phyloP scores from a whole-genome alignment of 2,329 filamentous ascomycete genomes.

The Colletotrichum magnum region DNA sequence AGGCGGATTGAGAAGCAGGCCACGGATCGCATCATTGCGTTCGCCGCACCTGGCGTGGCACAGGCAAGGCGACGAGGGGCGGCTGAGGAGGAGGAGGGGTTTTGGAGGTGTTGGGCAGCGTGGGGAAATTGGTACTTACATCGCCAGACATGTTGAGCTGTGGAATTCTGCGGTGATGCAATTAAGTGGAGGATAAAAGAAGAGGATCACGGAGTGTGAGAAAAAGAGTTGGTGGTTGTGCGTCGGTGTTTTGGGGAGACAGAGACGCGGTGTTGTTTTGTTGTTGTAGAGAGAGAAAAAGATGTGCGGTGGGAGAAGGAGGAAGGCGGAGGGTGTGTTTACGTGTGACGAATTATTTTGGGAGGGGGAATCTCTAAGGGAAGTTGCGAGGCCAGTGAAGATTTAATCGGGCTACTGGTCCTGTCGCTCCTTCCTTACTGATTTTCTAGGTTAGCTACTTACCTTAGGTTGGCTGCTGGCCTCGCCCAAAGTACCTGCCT shows the following conservation, averaged over 20 bases:
- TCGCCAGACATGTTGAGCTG: slow-evolving; percentile 42
- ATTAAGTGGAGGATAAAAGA: slow-evolving; percentile 28
- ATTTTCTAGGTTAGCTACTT: slow-evolving; percentile 12
- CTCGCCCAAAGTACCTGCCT: background rate
- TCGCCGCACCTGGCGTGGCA: slow-evolving; percentile 13
- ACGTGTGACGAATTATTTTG: slow-evolving; percentile 42
- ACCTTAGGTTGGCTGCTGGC: slow-evolving; percentile 18
- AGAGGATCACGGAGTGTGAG: slow-evolving; percentile 23
- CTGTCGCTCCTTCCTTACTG: slow-evolving; percentile 28
- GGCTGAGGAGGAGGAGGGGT: slow-evolving; percentile 33
- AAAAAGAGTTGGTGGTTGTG: slow-evolving; percentile 30
- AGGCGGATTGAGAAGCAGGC: background rate
- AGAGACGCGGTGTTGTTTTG: slow-evolving; percentile 40
- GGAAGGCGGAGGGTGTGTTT: slow-evolving; percentile 39
- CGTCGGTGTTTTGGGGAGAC: slow-evolving; percentile 30
- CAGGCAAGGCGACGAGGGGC: slow-evolving; percentile 34
- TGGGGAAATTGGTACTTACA: slow-evolving; percentile 41
- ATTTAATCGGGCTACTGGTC: slow-evolving; percentile 39
- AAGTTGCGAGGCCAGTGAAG: slow-evolving; percentile 40
- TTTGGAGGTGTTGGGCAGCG: slow-evolving; percentile 38
- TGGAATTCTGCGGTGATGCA: slow-evolving; percentile 25
- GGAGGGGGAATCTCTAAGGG: slow-evolving; percentile 35
- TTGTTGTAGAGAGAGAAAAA: slow-evolving; percentile 37
- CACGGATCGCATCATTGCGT: slow-evolving; percentile 14
- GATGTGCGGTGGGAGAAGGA: slow-evolving; percentile 37